phyloP scores from a whole-genome alignment of 1,139 yeast species.

The Candida tunisiensis region DNA sequence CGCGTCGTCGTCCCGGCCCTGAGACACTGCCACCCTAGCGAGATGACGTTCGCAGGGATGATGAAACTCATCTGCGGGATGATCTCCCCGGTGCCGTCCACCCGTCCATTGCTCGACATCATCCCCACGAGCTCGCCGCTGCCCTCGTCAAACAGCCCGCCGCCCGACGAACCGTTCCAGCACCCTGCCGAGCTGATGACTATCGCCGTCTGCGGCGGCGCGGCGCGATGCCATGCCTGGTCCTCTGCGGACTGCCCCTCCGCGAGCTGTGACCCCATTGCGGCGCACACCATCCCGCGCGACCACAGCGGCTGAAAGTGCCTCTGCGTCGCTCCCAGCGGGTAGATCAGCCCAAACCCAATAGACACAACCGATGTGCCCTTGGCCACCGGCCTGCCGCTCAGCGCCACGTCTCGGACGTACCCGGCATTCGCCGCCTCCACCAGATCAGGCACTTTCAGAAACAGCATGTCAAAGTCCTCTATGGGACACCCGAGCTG shows the following conservation, averaged over 20 bases:
- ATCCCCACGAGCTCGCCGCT: slow-evolving; percentile 30
- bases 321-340: slow-evolving; percentile 8
- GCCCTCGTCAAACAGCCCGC: slow-evolving; percentile 31
- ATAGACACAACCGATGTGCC: slow-evolving; percentile 29
- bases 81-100: slow-evolving; percentile 23
- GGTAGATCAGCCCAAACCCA: slow-evolving; percentile 42
- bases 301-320: slow-evolving; percentile 27
- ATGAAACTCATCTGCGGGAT: slow-evolving; percentile 28
- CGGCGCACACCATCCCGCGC: slow-evolving; percentile 26
- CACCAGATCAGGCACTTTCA: too few species aligned
- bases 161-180: slow-evolving; percentile 72
- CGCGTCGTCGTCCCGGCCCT: slow-evolving; percentile 2
- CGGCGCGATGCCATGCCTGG: too few species aligned
- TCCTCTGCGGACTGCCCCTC: slow-evolving; percentile 2
- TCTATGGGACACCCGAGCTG: slow-evolving; percentile 16
- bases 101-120: slow-evolving; percentile 45
- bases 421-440: slow-evolving; percentile 5
- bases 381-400: too few species aligned
- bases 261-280: slow-evolving; percentile 4
- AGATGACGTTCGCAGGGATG: slow-evolving; percentile 21
- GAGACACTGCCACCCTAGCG: slow-evolving; percentile 10
- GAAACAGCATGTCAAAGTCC: slow-evolving; percentile 20
- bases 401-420: too few species aligned
- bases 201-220: slow-evolving; percentile 19
- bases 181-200: slow-evolving; percentile 42